Evolutionary conservation across 768 basidiomycete species (phyloP).

Genomic region (Cyclocybe cylindracea): DNA sequence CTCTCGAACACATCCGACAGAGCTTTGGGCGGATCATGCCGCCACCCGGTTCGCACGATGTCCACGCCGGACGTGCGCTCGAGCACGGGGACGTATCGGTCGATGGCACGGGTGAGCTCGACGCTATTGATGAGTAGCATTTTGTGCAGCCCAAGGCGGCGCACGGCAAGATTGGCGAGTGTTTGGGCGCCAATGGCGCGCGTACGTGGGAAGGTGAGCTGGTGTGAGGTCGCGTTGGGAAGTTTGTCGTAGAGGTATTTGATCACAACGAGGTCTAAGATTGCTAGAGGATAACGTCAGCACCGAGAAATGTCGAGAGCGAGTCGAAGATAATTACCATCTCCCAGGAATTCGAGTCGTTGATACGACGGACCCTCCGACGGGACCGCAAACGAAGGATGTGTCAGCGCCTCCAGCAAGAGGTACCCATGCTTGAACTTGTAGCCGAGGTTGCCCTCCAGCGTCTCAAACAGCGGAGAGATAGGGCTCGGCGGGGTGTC

Average conservation of each 20-base stretch:
- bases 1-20: slow-evolving; percentile 87
- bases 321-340: slow-evolving; percentile 54
- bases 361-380: slow-evolving; percentile 67
- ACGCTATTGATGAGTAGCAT: slow-evolving; percentile 68
- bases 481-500: slow-evolving; percentile 30
- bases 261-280: slow-evolving; percentile 73
- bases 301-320: slow-evolving; percentile 1
- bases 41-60: slow-evolving; percentile 73
- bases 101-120: slow-evolving; percentile 66
- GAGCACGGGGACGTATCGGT: slow-evolving; percentile 60
- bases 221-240: slow-evolving; percentile 71
- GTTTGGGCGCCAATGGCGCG: slow-evolving; percentile 75
- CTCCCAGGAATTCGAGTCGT: slow-evolving; percentile 86
- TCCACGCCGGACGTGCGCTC: slow-evolving; percentile 55
- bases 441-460: slow-evolving; percentile 74
- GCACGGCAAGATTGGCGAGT: slow-evolving; percentile 69
- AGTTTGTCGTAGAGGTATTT: slow-evolving; percentile 71
- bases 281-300: slow-evolving; percentile 41
- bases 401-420: slow-evolving; percentile 80
- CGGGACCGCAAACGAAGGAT: slow-evolving; percentile 67
- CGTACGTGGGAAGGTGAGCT: slow-evolving; percentile 70
- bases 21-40: slow-evolving; percentile 83
- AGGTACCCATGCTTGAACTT: slow-evolving; percentile 62
- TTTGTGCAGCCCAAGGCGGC: slow-evolving; percentile 66
- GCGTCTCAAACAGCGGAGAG: slow-evolving; percentile 46